These are phyloP conservation scores for Schwanniomyces vanrijiae DNA, from an alignment of 805 yeast genomes.

Conservation along the genomic window DNA sequence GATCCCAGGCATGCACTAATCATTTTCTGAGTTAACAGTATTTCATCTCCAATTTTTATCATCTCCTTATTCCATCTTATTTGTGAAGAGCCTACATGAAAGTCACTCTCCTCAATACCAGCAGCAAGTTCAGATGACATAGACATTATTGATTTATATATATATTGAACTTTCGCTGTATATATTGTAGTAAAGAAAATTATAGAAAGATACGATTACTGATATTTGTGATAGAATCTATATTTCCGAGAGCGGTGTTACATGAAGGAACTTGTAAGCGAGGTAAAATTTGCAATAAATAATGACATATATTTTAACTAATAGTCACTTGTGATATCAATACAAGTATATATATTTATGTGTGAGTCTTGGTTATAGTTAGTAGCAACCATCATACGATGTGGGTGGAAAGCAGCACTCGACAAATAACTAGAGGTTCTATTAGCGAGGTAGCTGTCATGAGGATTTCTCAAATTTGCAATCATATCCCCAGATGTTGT, in stretches of 20 bases:
- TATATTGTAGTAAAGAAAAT: neutral
- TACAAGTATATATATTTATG: constrained; percentile 56
- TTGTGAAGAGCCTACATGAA: constrained; percentile 8
- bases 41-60: constrained; percentile 21
- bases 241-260: constrained; percentile 3
- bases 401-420: constrained; percentile 82
- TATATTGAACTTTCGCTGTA: neutral
- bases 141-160: constrained; percentile 22
- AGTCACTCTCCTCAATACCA: constrained; percentile 34
- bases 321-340: constrained; percentile 37
- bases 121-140: constrained; percentile 41
- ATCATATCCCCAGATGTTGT: constrained; percentile 80
- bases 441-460: constrained; percentile 43
- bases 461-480: constrained; percentile 56
- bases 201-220: neutral
- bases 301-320: constrained; percentile 6
- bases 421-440: constrained; percentile 58
- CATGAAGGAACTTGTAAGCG: constrained; percentile 2
- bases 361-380: constrained; percentile 76
- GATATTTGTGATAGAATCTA: neutral
- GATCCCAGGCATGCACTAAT: constrained; percentile 79
- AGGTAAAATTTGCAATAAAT: neutral
- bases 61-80: neutral
- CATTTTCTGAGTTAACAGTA: constrained; percentile 63
- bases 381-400: constrained; percentile 88